Evolutionary conservation across 768 basidiomycete genomes (phyloP).

Genomic region (Multifurca ochricompacta): DNA sequence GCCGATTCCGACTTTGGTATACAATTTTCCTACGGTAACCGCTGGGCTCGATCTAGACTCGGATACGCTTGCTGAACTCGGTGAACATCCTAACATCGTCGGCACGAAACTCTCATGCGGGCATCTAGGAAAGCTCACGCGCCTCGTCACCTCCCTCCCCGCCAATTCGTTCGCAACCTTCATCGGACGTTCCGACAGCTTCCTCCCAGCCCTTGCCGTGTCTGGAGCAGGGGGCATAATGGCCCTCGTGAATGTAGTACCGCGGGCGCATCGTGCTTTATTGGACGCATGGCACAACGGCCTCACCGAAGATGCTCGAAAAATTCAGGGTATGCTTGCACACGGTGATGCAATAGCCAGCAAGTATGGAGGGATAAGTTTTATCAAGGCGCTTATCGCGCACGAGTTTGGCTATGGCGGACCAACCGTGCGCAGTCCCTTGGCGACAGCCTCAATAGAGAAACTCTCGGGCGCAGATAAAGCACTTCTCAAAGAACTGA

Average conservation of each 20-base stretch:
- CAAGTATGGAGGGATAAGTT: conserved; percentile 59
- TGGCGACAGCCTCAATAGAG: conserved; percentile 19
- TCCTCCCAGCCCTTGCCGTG: conserved; percentile 53
- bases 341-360: conserved; percentile 61
- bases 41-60: conserved; percentile 82
- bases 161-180: conserved; percentile 57
- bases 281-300: conserved; percentile 27
- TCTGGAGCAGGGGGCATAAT: conserved; percentile 61
- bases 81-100: conserved; percentile 76
- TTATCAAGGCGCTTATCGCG: conserved; percentile 55
- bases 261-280: conserved; percentile 10
- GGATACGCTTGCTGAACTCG: conserved; percentile 60
- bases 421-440: conserved; percentile 27
- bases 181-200: conserved; percentile 66
- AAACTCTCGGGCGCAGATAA: conserved; percentile 19
- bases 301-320: conserved; percentile 50
- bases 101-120: conserved; percentile 83
- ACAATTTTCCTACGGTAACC: conserved; percentile 78
- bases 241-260: conserved; percentile 49
- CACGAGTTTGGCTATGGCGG: conserved; percentile 59
- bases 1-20: conserved; percentile 68
- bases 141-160: conserved; percentile 54
- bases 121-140: conserved; percentile 75
- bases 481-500: conserved; percentile 25
- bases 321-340: conserved; percentile 50